Evolutionary conservation across 768 basidiomycete genomes (phyloP).

Genomic region (Mycena latifolia): DNA sequence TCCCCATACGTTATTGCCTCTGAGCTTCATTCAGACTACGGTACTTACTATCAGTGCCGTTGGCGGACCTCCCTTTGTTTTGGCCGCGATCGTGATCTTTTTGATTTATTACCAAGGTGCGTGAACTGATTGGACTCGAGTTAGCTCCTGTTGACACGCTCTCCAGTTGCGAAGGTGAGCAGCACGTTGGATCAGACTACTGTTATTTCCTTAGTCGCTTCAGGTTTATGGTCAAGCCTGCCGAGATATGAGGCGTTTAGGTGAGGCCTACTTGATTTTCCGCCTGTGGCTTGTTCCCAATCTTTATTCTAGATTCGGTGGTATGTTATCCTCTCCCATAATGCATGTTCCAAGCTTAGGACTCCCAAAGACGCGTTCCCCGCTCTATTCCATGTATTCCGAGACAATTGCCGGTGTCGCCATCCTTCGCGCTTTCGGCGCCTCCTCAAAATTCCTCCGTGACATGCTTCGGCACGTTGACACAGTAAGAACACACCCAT

Average conservation of each 20-base stretch:
- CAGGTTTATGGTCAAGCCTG: conserved; percentile 84
- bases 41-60: conserved; percentile 81
- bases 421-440: conserved; percentile 88
- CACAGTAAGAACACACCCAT: too few species aligned
- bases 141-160: conserved; percentile 9
- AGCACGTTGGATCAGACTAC: background rate
- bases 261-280: conserved; percentile 53
- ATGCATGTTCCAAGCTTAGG: background rate
- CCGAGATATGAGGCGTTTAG: conserved; percentile 85
- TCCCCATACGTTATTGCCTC: background rate
- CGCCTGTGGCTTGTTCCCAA: conserved; percentile 3
- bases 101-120: conserved; percentile 62
- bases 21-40: conserved; percentile 58
- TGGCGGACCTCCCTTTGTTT: conserved; percentile 81
- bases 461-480: conserved; percentile 89
- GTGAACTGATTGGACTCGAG: conserved; percentile 27
- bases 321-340: conserved; percentile 7
- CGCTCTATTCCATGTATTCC: conserved; percentile 60
- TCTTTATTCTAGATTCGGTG: conserved; percentile 57
- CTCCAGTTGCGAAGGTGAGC: conserved; percentile 52
- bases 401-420: conserved; percentile 76
- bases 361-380: conserved; percentile 53
- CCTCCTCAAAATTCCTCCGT: conserved; percentile 85
- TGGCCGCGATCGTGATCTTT: conserved; percentile 70
- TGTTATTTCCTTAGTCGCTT: too few species aligned